Conservation (phyloP, 371 early-diverging fungal species). For the Fennellomyces sp. region DNA sequence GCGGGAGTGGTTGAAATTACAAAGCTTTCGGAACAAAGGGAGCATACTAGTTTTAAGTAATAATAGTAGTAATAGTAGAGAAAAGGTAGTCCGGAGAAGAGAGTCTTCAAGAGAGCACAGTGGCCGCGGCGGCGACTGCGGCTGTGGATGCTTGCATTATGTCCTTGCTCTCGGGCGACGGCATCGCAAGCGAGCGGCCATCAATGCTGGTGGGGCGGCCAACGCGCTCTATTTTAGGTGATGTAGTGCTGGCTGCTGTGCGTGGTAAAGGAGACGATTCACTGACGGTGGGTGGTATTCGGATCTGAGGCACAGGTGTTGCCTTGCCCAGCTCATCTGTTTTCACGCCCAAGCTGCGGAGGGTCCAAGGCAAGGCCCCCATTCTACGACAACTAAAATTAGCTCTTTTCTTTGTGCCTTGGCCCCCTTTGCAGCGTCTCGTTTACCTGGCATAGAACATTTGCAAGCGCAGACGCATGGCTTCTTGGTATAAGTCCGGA, state of each 20-base stretch:
- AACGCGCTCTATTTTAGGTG: background rate
- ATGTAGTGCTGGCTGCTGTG: background rate
- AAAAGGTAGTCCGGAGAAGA: background rate
- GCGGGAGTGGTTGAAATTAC: too few species aligned
- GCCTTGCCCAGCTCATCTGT: slow-evolving; percentile 20
- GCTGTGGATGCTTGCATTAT: too few species aligned
- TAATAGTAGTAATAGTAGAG: slow-evolving; percentile 1
- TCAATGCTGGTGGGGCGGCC: background rate
- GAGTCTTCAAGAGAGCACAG: slow-evolving; percentile 2
- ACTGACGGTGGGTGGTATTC: slow-evolving; percentile 24
- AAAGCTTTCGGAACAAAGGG: background rate
- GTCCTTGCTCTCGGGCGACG: too few species aligned
- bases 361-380: slow-evolving; percentile 50
- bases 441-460: slow-evolving; percentile 82
- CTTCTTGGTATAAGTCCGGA: slow-evolving; percentile 82
- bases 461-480: slow-evolving; percentile 78
- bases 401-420: background rate
- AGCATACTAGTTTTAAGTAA: background rate
- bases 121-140: background rate
- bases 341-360: slow-evolving; percentile 26
- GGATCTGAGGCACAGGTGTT: slow-evolving; percentile 12
- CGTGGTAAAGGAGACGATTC: slow-evolving; percentile 31
- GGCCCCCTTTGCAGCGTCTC: background rate
- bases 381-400: slow-evolving; percentile 30
- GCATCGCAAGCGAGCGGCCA: background rate